Base-by-base conservation (phyloP, 805 yeast species). In the Saturnispora quitensis region DNA sequence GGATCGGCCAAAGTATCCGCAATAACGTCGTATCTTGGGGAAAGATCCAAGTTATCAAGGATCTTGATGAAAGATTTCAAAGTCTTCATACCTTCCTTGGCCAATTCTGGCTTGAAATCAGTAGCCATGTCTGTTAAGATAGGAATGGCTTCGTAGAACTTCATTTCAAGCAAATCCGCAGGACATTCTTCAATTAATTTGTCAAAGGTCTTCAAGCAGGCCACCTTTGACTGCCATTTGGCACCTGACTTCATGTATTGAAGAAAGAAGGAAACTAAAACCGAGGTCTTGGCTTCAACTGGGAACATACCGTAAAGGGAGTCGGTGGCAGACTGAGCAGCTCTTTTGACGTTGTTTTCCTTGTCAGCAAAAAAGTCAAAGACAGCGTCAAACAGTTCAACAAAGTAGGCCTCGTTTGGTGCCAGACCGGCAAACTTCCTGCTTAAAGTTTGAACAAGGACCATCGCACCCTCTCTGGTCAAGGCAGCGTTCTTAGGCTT, bases 31-130 rank as follows among this genome's bases (percentile, higher is more conserved):
- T 80, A 84, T 66, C 96, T 86, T 59, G 93, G 89, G 49, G 82
- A 79, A 62, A 91, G 78, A 73, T 91, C 99, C 69, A 89, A 82
- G 71, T 93, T 93, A 69, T 93, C 99, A 60, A 93, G 75, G 45
- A 88, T 84, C 59, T 80, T 78, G 56, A 90, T 95, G 60, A 83
- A 88, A 52, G 75, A 76, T 43, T 77, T 75, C 67, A 89, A 74
- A 15, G 88, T 77, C 60, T 78, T 77, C 60, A 82, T 71, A 58
- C 97, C 98, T 53, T 81, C 88, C 60, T 85, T 82, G 27, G 97
- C 89, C 52, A 93, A 76, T 70, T 91, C 99, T 2, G 97, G 97
- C 73, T 91, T 91, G 78, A 93, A 89, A 67, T 91, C 99, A 52
- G 95, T 91, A 57, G 96, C 80, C 71, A 84, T 78, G 69, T 88